Evolutionary conservation across 2,329 filamentous ascomycete species (phyloP).

Genomic region (Cladosporium sp.): DNA sequence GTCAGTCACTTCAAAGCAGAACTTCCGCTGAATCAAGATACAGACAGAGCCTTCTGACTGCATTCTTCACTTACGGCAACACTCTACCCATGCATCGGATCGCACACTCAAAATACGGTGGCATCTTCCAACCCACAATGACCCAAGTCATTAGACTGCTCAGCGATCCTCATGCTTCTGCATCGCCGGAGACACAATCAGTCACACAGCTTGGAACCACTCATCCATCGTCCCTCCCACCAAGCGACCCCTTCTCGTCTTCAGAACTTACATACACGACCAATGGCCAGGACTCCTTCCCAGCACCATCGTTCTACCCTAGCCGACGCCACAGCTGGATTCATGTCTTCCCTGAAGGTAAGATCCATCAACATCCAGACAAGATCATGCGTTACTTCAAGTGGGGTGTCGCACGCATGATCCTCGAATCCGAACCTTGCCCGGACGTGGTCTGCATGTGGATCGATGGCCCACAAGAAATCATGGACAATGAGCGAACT

Average conservation of each 20-base stretch:
- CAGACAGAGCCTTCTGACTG: conserved; percentile 54
- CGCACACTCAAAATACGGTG: conserved; percentile 72
- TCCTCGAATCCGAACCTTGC: conserved; percentile 81
- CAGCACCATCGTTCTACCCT: conserved; percentile 66
- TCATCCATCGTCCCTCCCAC: conserved; percentile 18
- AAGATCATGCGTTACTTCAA: conserved; percentile 93
- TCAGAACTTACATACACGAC: conserved; percentile 59
- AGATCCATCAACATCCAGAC: conserved; percentile 79
- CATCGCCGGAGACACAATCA: conserved; percentile 14
- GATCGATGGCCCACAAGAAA: conserved; percentile 78
- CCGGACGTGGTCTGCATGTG: conserved; percentile 92
- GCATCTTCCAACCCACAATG: conserved; percentile 85
- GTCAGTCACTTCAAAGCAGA: background rate
- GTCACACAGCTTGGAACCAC: conserved; percentile 5
- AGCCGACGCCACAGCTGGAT: conserved; percentile 75
- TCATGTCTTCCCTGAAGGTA: conserved; percentile 93
- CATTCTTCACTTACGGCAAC: conserved; percentile 86
- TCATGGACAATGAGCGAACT: conserved; percentile 78
- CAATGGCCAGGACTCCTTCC: conserved; percentile 60
- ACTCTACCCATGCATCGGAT: conserved; percentile 82
- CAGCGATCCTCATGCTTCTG: conserved; percentile 45
- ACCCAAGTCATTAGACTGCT: conserved; percentile 80
- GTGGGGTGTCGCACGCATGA: conserved; percentile 88
- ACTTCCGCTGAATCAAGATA: background rate
- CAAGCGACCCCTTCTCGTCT: conserved; percentile 53